Evolutionary conservation across 805 yeast species (phyloP).

Genomic region (Scheffersomyces spartinae): DNA sequence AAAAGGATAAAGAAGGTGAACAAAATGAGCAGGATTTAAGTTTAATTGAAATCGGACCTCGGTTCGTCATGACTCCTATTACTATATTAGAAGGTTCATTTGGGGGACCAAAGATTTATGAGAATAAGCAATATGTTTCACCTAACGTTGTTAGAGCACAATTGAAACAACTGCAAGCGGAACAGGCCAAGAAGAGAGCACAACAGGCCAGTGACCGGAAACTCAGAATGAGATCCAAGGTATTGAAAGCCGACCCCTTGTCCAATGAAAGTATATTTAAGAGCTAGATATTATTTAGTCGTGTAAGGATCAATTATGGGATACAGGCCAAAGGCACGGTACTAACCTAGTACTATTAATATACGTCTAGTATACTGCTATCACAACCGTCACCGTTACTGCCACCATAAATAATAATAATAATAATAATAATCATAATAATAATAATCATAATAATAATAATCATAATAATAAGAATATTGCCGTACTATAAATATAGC

Average conservation of each 20-base stretch:
- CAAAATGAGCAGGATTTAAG: conserved; percentile 44
- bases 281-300: no score
- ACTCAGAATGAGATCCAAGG: conserved; percentile 62
- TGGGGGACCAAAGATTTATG: conserved; percentile 95
- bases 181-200: conserved; percentile 63
- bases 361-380: no score
- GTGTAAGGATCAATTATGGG: no score
- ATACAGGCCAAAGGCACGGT: no score
- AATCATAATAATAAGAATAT: no score
- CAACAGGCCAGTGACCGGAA: conserved; percentile 72
- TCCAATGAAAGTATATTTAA: conserved; percentile 70
- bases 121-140: conserved; percentile 91
- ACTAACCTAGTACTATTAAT: no score
- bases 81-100: conserved; percentile 92
- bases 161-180: conserved; percentile 66
- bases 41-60: conserved; percentile 91
- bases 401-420: no score
- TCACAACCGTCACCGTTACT: no score
- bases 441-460: no score
- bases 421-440: no score
- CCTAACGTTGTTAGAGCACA: conserved; percentile 95
- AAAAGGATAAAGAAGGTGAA: conserved; percentile 47
- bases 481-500: no score
- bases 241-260: conserved; percentile 71
- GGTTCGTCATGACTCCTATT: conserved; percentile 86